Evolutionary conservation across 768 basidiomycete species (phyloP).

Genomic region (Pisolithus marmoratus): DNA sequence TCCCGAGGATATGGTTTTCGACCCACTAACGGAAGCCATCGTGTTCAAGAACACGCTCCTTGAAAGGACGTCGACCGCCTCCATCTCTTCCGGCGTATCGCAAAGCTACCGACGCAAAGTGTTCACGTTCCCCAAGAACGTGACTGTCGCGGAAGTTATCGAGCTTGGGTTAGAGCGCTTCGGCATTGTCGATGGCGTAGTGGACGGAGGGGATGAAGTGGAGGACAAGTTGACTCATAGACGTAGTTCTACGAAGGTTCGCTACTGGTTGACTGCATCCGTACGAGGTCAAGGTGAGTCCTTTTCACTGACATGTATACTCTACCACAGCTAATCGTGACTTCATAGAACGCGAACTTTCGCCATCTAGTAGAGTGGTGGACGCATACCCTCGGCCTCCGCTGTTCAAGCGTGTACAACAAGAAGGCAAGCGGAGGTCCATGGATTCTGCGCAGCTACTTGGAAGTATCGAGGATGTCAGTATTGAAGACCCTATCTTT

Average conservation of each 20-base stretch:
- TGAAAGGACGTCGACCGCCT: conserved; percentile 41
- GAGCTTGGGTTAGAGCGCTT: conserved; percentile 90
- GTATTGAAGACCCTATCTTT: conserved; percentile 82
- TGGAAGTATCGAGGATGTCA: conserved; percentile 69
- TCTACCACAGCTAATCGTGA: conserved; percentile 5
- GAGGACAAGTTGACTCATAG: conserved; percentile 88
- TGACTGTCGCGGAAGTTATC: conserved; percentile 94
- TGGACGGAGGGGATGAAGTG: conserved; percentile 96
- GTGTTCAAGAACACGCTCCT: conserved; percentile 76
- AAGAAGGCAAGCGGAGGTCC: conserved; percentile 76
- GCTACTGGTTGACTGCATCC: conserved; percentile 72
- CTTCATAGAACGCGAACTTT: conserved; percentile 64
- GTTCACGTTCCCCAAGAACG: conserved; percentile 89
- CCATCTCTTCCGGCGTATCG: conserved; percentile 48
- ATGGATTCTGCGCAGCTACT: conserved; percentile 72
- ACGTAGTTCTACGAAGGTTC: conserved; percentile 68
- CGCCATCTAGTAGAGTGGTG: conserved; percentile 76
- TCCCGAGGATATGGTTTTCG: conserved; percentile 93
- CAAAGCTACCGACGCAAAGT: conserved; percentile 68
- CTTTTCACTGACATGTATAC: conserved; percentile 1
- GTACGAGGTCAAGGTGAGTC: conserved; percentile 57
- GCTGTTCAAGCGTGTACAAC: conserved; percentile 50
- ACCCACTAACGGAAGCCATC: conserved; percentile 87
- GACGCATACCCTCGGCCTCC: conserved; percentile 82
- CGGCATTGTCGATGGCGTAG: conserved; percentile 94